phyloP scores from a whole-genome alignment of 192 early-diverging fungal species.

The Mortierella alpina region DNA sequence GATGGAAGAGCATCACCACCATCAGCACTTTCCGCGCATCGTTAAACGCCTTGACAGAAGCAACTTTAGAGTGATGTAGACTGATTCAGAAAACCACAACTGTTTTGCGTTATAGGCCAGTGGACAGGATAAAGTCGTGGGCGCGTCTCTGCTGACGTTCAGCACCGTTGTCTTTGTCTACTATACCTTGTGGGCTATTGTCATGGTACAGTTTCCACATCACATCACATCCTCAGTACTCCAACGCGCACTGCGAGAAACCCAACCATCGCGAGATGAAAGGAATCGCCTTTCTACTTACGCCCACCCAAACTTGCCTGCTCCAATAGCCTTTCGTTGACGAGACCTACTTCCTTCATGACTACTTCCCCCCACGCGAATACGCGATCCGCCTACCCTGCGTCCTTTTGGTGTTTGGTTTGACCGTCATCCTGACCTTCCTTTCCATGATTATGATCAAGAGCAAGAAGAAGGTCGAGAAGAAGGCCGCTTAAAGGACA shows the following conservation, averaged over 20 bases:
- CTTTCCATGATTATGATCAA: conserved; percentile 88
- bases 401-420: conserved; percentile 80
- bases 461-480: conserved; percentile 76
- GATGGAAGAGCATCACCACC: no score
- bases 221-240: not conserved
- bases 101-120: conserved; percentile 40
- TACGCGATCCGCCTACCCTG: conserved; percentile 92
- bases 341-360: conserved; percentile 75
- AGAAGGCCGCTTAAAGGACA: conserved; percentile 69
- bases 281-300: not conserved
- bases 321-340: conserved; percentile 82
- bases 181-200: conserved; percentile 90
- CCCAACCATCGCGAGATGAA: not conserved
- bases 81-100: not conserved
- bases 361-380: conserved; percentile 83
- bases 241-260: not conserved
- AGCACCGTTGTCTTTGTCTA: conserved; percentile 84
- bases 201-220: conserved; percentile 69
- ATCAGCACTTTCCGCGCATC: no score
- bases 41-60: no score
- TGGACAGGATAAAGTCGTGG: conserved; percentile 82
- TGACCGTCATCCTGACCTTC: conserved; percentile 82
- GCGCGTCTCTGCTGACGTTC: conserved; percentile 75
- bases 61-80: no score
- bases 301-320: not conserved